phyloP scores from a whole-genome alignment of 2,329 filamentous ascomycete species.

The Malbranchea zuffiana region DNA sequence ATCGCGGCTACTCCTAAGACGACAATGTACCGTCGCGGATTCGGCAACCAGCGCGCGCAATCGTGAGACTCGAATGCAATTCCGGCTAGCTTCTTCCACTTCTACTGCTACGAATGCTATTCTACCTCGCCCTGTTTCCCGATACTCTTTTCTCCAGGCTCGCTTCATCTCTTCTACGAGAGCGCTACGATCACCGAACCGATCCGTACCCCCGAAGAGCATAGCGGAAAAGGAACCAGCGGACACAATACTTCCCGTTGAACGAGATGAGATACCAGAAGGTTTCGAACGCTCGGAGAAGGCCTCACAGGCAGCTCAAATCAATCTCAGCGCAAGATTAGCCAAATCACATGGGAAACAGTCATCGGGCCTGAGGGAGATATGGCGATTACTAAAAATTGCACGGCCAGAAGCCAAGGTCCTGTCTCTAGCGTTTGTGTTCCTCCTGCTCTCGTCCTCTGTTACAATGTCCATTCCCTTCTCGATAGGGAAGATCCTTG shows the following conservation, averaged over 20 bases:
- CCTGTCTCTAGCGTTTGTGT: slow-evolving; percentile 66
- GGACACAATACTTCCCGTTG: slow-evolving; percentile 21
- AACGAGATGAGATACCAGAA: slow-evolving; percentile 39
- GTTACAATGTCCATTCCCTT: slow-evolving; percentile 97
- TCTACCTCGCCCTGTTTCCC: no score
- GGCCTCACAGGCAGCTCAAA: slow-evolving; percentile 72
- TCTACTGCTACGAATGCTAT: no score
- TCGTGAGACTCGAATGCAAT: no score
- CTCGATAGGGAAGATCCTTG: slow-evolving; percentile 89
- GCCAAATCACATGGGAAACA: slow-evolving; percentile 50
- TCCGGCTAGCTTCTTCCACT: no score
- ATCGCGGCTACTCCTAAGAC: no score
- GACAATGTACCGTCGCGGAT: no score
- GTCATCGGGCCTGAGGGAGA: slow-evolving; percentile 57
- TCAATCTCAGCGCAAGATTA: slow-evolving; percentile 79
- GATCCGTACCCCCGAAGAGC: not conserved
- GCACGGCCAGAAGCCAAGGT: slow-evolving; percentile 73
- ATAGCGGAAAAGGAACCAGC: no score
- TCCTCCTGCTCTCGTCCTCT: slow-evolving; percentile 77
- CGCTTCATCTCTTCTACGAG: no score
- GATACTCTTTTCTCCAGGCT: no score
- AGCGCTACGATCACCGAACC: not conserved
- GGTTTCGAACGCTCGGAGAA: slow-evolving; percentile 67
- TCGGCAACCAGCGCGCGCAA: no score
- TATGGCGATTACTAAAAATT: slow-evolving; percentile 80